phyloP scores from a whole-genome alignment of 2,329 filamentous ascomycete genomes.

The Pseudocercospora macadamiae region DNA sequence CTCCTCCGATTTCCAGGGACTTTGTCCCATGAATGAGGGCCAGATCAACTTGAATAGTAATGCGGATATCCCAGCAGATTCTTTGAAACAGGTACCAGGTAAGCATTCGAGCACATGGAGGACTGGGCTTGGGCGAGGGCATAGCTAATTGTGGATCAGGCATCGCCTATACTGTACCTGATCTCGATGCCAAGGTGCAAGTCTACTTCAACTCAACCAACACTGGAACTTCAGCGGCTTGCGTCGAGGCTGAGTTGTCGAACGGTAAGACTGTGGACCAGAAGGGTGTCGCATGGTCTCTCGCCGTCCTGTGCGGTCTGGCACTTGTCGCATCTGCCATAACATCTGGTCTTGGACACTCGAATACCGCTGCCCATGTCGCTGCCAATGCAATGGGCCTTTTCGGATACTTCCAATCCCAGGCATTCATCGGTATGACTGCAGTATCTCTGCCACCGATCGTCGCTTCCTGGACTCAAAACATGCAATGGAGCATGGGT shows the following conservation, averaged over 20 bases:
- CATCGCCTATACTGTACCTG: slow-evolving; percentile 86
- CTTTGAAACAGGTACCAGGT: slow-evolving; percentile 70
- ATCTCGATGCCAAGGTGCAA: slow-evolving; percentile 83
- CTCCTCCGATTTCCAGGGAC: slow-evolving; percentile 65
- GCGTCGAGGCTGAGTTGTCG: slow-evolving; percentile 82
- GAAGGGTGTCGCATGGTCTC: slow-evolving; percentile 83
- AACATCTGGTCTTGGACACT: slow-evolving; percentile 86
- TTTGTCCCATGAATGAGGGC: slow-evolving; percentile 90
- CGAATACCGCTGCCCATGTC: slow-evolving; percentile 91
- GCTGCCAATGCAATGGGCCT: slow-evolving; percentile 92
- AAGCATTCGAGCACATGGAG: slow-evolving; percentile 31
- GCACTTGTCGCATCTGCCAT: slow-evolving; percentile 83
- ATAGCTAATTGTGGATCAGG: slow-evolving; percentile 42
- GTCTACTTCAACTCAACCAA: slow-evolving; percentile 76
- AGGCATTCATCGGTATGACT: slow-evolving; percentile 87
- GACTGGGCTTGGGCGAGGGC: background rate
- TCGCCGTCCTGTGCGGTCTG: slow-evolving; percentile 83
- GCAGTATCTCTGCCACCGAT: slow-evolving; percentile 82
- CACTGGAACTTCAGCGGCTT: slow-evolving; percentile 70
- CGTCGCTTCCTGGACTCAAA: slow-evolving; percentile 90
- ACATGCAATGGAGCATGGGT: slow-evolving; percentile 98
- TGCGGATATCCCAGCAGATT: slow-evolving; percentile 59
- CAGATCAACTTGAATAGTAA: slow-evolving; percentile 78
- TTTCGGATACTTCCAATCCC: slow-evolving; percentile 91
- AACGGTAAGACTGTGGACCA: slow-evolving; percentile 93